Conservation (phyloP, 139 green algal species). For the Coelastrella sp. region DNA sequence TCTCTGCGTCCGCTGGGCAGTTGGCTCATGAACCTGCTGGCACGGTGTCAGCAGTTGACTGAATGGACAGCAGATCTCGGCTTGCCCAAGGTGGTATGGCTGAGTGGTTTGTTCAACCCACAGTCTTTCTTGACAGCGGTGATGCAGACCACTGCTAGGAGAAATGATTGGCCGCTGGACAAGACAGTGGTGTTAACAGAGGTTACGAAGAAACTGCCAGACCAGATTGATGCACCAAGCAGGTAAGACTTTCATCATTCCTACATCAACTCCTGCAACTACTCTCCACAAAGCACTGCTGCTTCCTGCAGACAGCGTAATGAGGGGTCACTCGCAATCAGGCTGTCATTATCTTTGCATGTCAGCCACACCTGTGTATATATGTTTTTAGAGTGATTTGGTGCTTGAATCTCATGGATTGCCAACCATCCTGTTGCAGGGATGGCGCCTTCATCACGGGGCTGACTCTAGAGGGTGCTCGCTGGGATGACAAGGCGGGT, state of each 20-base stretch:
- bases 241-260: slow-evolving; percentile 39
- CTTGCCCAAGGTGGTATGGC: slow-evolving; percentile 87
- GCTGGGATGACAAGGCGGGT: slow-evolving; percentile 92
- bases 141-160: slow-evolving; percentile 91
- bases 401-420: too few species aligned
- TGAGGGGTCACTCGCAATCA: too few species aligned
- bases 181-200: slow-evolving; percentile 83
- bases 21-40: slow-evolving; percentile 82
- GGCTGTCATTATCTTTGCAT: too few species aligned
- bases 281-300: neutral
- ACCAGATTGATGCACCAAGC: slow-evolving; percentile 85
- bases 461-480: slow-evolving; percentile 90
- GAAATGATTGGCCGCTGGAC: slow-evolving; percentile 94
- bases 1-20: slow-evolving; percentile 76
- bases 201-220: slow-evolving; percentile 87
- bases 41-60: slow-evolving; percentile 81
- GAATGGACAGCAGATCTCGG: slow-evolving; percentile 88
- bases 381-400: too few species aligned
- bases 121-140: slow-evolving; percentile 95
- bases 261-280: too few species aligned
- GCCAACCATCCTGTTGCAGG: slow-evolving; percentile 17
- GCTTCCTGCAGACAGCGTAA: too few species aligned
- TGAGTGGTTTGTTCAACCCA: slow-evolving; percentile 93
- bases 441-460: slow-evolving; percentile 93
- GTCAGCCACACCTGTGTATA: too few species aligned